Percentiles rank a stretch among this genome's conserved stretches.
Evolutionary conservation across 768 basidiomycete genomes (phyloP).

Genomic region (Naganishia kalamii): DNA sequence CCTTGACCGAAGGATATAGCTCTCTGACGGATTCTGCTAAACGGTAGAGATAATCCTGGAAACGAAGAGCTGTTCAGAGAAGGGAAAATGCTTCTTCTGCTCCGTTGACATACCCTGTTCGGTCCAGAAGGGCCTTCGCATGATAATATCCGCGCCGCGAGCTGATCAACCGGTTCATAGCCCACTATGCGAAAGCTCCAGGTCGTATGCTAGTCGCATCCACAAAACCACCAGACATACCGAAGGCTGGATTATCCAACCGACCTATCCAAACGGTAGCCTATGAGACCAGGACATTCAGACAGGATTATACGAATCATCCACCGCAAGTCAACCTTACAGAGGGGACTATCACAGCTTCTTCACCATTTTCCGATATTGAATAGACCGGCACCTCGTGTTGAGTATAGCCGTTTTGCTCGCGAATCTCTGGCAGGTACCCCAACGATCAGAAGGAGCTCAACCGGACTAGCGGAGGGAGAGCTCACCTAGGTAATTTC

Average conservation of each 20-base stretch:
- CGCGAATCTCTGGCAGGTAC: conserved; percentile 1
- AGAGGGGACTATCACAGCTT: background rate
- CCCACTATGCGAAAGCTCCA: conserved; percentile 55
- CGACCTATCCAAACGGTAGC: conserved; percentile 73
- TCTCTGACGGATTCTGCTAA: conserved; percentile 67
- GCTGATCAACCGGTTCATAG: conserved; percentile 64
- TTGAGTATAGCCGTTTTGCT: conserved; percentile 81
- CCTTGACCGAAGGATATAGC: conserved; percentile 49
- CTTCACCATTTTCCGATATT: conserved; percentile 52
- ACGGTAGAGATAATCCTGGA: conserved; percentile 77
- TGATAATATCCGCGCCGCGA: conserved; percentile 65
- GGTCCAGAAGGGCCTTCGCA: conserved; percentile 79
- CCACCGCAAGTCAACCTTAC: background rate
- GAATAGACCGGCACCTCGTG: conserved; percentile 71
- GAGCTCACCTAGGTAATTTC: conserved; percentile 68
- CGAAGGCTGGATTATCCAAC: conserved; percentile 79
- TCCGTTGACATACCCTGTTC: conserved; percentile 62
- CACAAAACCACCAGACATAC: conserved; percentile 52
- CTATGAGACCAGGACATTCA: no score
- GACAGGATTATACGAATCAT: background rate
- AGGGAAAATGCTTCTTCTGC: background rate
- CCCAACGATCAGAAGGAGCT: no score
- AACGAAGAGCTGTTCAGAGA: background rate
- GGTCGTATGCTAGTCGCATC: no score
- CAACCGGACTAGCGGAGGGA: no score